A percentile compares a stretch with the other conserved stretches of the same genome.
phyloP scores from a whole-genome alignment of 768 basidiomycete species.

The Sarcodon sp. region DNA sequence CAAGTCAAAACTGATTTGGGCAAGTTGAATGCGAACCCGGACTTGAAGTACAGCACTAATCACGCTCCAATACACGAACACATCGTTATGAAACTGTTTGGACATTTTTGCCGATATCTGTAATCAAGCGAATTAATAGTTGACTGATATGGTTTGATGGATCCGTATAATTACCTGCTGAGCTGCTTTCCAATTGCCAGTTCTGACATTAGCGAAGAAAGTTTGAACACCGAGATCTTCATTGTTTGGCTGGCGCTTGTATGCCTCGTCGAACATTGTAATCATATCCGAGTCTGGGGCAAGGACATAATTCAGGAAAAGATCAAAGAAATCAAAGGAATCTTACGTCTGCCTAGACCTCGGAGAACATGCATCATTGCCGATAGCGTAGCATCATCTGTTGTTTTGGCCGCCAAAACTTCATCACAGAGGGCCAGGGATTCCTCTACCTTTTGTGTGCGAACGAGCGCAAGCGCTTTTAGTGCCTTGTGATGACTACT shows the following conservation, averaged over 20 bases:
- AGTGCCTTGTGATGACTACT: conserved; percentile 37
- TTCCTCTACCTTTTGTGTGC: conserved; percentile 79
- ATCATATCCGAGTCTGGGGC: conserved; percentile 64
- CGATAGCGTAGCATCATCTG: conserved; percentile 59
- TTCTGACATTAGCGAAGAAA: conserved; percentile 75
- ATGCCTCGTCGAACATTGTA: conserved; percentile 78
- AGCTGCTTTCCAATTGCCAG: conserved; percentile 75
- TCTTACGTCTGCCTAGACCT: conserved; percentile 56
- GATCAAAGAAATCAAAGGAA: not conserved
- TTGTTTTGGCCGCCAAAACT: conserved; percentile 59
- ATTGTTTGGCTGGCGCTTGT: conserved; percentile 65
- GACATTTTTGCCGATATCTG: conserved; percentile 73
- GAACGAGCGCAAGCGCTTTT: conserved; percentile 75
- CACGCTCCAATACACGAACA: conserved; percentile 75
- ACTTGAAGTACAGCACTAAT: conserved; percentile 77
- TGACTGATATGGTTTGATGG: not conserved
- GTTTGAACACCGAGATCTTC: conserved; percentile 78
- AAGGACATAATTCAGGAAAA: conserved; percentile 7
- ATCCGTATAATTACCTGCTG: conserved; percentile 45
- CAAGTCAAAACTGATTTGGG: not conserved
- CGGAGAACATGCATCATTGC: conserved; percentile 80
- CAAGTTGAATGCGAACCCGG: not conserved
- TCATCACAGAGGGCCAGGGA: conserved; percentile 70
- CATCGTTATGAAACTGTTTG: conserved; percentile 74
- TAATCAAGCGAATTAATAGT: not conserved